Percentiles rank a stretch among this genome's conserved stretches.
phyloP scores from a whole-genome alignment of 164 flowering plant species.

The Euptelea pleiosperma region DNA sequence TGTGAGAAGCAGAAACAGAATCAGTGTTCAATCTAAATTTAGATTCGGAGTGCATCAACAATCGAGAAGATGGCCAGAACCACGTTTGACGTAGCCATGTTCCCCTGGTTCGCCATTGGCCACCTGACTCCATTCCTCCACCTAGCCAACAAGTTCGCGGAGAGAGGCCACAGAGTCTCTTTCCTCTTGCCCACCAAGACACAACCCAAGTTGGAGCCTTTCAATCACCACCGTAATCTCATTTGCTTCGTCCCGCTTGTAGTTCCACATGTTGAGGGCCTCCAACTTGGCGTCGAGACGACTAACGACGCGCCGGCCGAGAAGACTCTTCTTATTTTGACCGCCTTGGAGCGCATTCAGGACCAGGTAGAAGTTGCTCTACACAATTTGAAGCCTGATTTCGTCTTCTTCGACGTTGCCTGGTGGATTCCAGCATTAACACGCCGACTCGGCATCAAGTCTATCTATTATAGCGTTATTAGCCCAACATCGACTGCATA shows the following conservation, averaged over 20 bases:
- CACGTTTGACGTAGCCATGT: slow-evolving; percentile 3
- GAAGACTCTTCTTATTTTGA: neutral
- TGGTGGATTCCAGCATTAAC: neutral
- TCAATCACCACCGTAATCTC: slow-evolving; percentile 28
- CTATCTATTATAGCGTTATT: neutral
- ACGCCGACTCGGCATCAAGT: neutral
- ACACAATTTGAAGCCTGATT: neutral
- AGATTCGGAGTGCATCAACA: too few species aligned
- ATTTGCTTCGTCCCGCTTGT: slow-evolving; percentile 28
- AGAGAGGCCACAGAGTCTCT: slow-evolving; percentile 34
- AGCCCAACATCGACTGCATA: slow-evolving; percentile 2
- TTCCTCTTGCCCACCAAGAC: slow-evolving; percentile 36
- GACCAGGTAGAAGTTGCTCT: neutral
- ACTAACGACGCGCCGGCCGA: neutral
- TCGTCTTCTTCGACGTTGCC: slow-evolving; percentile 2
- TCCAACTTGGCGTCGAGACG: slow-evolving; percentile 18
- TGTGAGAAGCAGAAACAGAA: too few species aligned
- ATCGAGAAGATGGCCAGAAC: neutral
- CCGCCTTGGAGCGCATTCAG: neutral
- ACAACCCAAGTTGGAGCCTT: slow-evolving; percentile 16
- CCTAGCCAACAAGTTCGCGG: neutral
- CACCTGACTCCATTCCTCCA: slow-evolving; percentile 6
- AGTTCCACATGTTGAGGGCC: slow-evolving; percentile 32
- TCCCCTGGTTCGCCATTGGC: slow-evolving; percentile 9
- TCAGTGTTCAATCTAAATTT: too few species aligned